Base-by-base conservation (phyloP, 192 early-diverging fungal genomes). In the Spinellus fusiger region DNA sequence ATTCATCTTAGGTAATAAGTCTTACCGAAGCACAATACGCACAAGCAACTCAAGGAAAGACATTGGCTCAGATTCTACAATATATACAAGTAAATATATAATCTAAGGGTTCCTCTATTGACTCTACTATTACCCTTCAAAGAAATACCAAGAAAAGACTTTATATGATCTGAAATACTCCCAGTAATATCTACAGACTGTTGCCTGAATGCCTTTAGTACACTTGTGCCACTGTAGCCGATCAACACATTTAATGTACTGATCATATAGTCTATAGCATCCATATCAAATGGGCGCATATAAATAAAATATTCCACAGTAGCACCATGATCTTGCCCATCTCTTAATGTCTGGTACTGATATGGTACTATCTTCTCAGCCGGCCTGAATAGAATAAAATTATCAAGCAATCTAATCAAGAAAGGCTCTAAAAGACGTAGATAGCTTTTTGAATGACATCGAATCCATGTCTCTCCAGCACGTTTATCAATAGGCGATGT, bases 381-480 rank as follows among this genome's bases (percentile, higher is more conserved):
- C 7, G 57, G 7, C 18, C 61, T 52, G 5, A 76, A 55, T 0
- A 80, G 49, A 55, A 85, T 85, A 6, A 61, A 51, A 7, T 69
- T 69, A 53, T 80, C 77, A 33, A 73, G 70, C 26, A 85, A 51
- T 1, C 80, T 59, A 25, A 63, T 34, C 5, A 88, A 47, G 3
- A 87, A 70, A 20, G 86, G 86, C 48, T 86, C 80, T 9, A 90
- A 49, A 6, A 88, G 64, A 15, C 84, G 78, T 10, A 63, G 59
- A 56, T 87, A 87, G 13, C 76, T 82, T 29, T 68, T 78, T 4
- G 86, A 71, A 55, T 88, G 80, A 46, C 77, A 82, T 31, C 85
- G 74, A 34, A 91, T 80, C 87, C 87, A 91, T 5, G 74, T 78
- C 49, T 91, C 86, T 26, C 85, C 87, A 13, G 78, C 80, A 27